These are phyloP conservation scores for Annulohypoxylon maeteangense DNA, from an alignment of 495 filamentous ascomycete genomes.

Conservation along the genomic window DNA sequence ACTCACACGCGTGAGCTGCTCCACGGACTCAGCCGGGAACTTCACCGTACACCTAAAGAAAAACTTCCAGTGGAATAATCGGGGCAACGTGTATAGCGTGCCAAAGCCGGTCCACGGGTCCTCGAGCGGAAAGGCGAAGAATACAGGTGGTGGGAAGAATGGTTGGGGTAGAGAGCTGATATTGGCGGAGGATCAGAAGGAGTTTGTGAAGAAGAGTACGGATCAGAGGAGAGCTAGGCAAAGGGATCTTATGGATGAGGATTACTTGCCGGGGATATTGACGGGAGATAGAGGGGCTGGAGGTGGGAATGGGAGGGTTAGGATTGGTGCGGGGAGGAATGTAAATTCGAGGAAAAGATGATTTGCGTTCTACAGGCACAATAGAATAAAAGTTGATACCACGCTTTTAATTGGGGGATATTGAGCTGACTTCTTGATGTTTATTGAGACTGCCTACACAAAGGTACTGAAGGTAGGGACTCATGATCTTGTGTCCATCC, in stretches of 20 bases:
- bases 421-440: neutral
- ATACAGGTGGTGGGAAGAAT: slow-evolving; percentile 81
- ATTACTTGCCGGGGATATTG: slow-evolving; percentile 88
- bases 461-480: neutral
- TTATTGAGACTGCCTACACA: neutral
- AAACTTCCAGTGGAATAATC: slow-evolving; percentile 95
- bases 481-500: neutral
- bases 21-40: slow-evolving; percentile 79
- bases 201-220: slow-evolving; percentile 74
- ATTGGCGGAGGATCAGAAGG: slow-evolving; percentile 95
- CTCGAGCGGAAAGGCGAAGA: slow-evolving; percentile 74
- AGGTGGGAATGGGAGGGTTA: slow-evolving; percentile 70
- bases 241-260: slow-evolving; percentile 91
- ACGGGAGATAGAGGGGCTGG: slow-evolving; percentile 74
- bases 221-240: slow-evolving; percentile 73
- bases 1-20: slow-evolving; percentile 85
- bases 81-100: slow-evolving; percentile 88
- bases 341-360: slow-evolving; percentile 80
- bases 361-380: slow-evolving; percentile 23
- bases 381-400: slow-evolving; percentile 25
- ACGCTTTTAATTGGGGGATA: neutral
- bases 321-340: slow-evolving; percentile 85
- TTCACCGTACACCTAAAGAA: slow-evolving; percentile 91
- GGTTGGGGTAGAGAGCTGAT: slow-evolving; percentile 86
- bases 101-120: slow-evolving; percentile 89